Base-by-base conservation (phyloP, 2,329 filamentous ascomycete genomes). In the Penicillium sp. region DNA sequence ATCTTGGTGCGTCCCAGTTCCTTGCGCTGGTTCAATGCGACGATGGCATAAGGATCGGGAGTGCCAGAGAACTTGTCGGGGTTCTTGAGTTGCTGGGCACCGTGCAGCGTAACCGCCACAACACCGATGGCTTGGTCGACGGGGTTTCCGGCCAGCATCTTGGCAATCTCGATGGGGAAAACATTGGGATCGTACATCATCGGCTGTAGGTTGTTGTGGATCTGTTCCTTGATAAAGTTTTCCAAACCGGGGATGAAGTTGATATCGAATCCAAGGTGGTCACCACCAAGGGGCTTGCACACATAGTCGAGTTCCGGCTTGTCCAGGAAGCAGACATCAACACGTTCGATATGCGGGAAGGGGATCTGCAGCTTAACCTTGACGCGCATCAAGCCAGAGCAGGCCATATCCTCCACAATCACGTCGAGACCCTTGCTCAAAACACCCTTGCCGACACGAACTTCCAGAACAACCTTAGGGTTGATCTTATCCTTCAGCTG, bases 171-270 rank as follows among this genome's bases (percentile, higher is more conserved):
- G 62, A 99, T 94, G 14, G 94, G 94, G 81, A 99, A 99, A 46
- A 97, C 92, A 65, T 99, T 96, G 8, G 94, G 94, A 33, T 87
- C 88, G 71, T 99, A 99, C 91, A 99, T 96, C 89, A 99, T 97
- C 0, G 94, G 95, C 2, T 86, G 89, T 46, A 99, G 78, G 68
- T 93, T 97, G 59, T 89, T 90, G 73, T 99, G 95, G 49, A 99
- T 96, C 77, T 96, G 91, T 66, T 99, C 94, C 71, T 90, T 87
- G 66, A 99, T 99, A 75, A 99, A 99, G 52, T 75, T 84, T 73
- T 97, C 92, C 21, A 99, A 83, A 64, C 93, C 93, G 16, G 94
- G 94, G 63, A 99, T 95, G 75, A 99, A 97, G 78, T 97, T 97
- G 81, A 99, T 97, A 69, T 99, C 94, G 71, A 99, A 97, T 34